Conservation (phyloP, 2,329 filamentous ascomycete species). For the Magnaporthiopsis poae region DNA sequence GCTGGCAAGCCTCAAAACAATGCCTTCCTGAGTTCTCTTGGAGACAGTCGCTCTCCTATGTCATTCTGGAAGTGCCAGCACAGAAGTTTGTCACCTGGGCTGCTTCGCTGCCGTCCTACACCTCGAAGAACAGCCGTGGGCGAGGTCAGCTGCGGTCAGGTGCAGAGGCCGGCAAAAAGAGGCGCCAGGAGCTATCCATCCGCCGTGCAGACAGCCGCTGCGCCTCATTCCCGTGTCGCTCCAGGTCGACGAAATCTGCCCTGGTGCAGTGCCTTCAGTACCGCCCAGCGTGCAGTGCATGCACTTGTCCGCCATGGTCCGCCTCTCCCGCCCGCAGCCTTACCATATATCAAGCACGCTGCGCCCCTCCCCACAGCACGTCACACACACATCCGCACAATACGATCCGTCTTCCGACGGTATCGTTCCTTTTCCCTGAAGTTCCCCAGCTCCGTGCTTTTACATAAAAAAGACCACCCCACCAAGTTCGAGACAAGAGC, state of each 20-base stretch:
- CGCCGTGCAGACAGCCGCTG: background rate
- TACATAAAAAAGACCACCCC: background rate
- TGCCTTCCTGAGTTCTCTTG: too few relatives aligned
- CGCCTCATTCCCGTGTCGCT: background rate
- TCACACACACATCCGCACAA: background rate
- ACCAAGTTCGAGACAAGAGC: too few relatives aligned
- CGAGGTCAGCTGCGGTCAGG: background rate
- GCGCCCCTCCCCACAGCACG: background rate
- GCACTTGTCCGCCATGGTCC: too few relatives aligned
- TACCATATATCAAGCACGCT: background rate
- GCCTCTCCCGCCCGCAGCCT: background rate
- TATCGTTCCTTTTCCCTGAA: background rate
- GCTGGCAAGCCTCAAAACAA: too few relatives aligned
- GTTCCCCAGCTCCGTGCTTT: background rate
- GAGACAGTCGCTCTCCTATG: too few relatives aligned
- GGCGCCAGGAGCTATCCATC: background rate
- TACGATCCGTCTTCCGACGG: background rate
- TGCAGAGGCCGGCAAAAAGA: background rate
- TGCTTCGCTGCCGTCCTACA: background rate
- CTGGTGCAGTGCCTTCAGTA: background rate
- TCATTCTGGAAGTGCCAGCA: background rate
- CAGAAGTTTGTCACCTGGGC: background rate
- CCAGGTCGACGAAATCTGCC: background rate
- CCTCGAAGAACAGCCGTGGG: background rate
- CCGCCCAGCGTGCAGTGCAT: background rate